Conservation (phyloP, 202 grass and related monocot species). For the Hordeum pubiflorum region DNA sequence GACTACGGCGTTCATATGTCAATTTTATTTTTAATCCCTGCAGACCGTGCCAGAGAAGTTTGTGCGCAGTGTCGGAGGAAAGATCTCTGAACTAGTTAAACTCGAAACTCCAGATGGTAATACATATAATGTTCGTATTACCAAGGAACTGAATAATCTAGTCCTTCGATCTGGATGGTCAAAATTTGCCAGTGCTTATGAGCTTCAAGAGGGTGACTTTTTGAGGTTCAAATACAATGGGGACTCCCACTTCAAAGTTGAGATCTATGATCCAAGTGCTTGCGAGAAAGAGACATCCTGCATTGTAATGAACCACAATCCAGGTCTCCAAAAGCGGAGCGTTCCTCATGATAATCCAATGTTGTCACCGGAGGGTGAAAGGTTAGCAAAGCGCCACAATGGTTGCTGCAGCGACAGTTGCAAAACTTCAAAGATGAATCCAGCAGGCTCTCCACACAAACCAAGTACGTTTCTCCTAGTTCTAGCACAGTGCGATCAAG, state of each 20-base stretch:
- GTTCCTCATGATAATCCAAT: background rate
- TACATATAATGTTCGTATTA: constrained; percentile 20
- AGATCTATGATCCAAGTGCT: constrained; percentile 35
- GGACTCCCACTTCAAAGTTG: constrained; percentile 30
- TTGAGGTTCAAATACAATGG: constrained; percentile 30
- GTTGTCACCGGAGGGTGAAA: background rate
- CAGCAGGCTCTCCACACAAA: background rate
- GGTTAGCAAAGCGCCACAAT: background rate
- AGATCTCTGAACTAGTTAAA: constrained; percentile 6
- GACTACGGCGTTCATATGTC: background rate
- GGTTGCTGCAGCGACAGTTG: background rate
- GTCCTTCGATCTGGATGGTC: constrained; percentile 31
- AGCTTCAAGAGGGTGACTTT: constrained; percentile 22
- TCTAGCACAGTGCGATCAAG: background rate
- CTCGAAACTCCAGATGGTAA: constrained; percentile 28
- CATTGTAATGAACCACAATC: background rate
- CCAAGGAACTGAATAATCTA: constrained; percentile 2
- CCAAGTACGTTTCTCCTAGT: constrained; percentile 2
- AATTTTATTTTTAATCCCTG: background rate
- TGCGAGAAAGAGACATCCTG: constrained; percentile 36
- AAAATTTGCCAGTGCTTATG: constrained; percentile 29
- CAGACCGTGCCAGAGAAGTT: constrained; percentile 35
- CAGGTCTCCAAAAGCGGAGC: background rate
- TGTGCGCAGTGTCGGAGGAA: background rate
- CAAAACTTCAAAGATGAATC: constrained; percentile 6